phyloP scores from a whole-genome alignment of 2,329 filamentous ascomycete genomes.

The Claviceps sp. region DNA sequence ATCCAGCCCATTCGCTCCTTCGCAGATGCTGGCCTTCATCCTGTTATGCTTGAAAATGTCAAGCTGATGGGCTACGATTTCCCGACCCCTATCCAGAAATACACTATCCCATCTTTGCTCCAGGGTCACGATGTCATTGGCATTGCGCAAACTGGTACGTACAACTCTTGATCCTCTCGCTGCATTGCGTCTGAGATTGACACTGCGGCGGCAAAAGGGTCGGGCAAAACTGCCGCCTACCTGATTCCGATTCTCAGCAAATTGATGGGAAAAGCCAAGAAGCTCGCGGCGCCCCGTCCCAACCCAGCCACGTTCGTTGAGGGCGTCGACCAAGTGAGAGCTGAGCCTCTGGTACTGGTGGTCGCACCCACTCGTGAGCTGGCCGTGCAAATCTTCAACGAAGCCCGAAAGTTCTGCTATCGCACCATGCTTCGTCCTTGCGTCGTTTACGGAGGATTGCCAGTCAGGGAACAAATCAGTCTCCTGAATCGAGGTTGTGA shows the following conservation, averaged over 20 bases:
- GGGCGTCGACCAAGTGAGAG: constrained; percentile 40
- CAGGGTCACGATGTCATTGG: constrained; percentile 72
- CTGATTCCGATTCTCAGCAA: constrained; percentile 79
- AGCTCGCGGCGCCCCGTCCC: constrained; percentile 66
- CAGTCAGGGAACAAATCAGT: constrained; percentile 51
- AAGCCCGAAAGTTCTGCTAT: constrained; percentile 85
- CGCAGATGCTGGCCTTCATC: constrained; percentile 69
- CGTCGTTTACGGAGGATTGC: constrained; percentile 77
- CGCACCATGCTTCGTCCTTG: constrained; percentile 87
- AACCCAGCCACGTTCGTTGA: constrained; percentile 43
- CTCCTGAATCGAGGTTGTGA: constrained; percentile 79
- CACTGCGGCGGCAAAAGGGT: constrained; percentile 48
- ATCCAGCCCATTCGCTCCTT: constrained; percentile 46
- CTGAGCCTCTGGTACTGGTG: constrained; percentile 79
- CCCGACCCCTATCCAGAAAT: constrained; percentile 82
- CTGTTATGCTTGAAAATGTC: constrained; percentile 68
- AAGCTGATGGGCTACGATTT: constrained; percentile 53
- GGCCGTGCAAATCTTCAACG: constrained; percentile 89
- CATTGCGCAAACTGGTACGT: constrained; percentile 80
- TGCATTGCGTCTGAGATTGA: not conserved
- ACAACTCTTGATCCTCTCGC: not conserved
- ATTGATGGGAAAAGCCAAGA: constrained; percentile 92
- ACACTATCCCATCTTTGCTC: constrained; percentile 67
- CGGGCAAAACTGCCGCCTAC: constrained; percentile 91
- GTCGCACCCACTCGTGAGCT: constrained; percentile 82